Conservation (phyloP, 116 monocot species). For the Iris pallida region DNA sequence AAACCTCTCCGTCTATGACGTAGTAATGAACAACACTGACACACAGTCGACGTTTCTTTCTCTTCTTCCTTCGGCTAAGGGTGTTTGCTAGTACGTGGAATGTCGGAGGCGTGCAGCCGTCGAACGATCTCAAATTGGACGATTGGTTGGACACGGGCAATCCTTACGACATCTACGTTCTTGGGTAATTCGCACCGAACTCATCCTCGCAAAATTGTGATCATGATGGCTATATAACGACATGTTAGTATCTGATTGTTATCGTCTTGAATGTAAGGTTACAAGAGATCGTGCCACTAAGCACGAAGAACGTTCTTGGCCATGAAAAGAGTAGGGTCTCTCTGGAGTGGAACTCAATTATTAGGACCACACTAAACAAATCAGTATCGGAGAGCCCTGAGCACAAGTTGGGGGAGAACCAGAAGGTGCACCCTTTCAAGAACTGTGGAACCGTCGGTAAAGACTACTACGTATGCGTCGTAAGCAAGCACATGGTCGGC, state of each 20-base stretch:
- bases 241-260: too few species aligned
- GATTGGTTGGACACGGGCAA: conserved; percentile 56
- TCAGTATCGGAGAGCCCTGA: conserved; percentile 16
- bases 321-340: conserved; percentile 36
- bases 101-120: conserved; percentile 57
- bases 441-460: not conserved
- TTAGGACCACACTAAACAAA: conserved; percentile 55
- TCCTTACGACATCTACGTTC: conserved; percentile 64
- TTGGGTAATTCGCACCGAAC: conserved; percentile 34
- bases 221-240: too few species aligned
- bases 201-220: not conserved
- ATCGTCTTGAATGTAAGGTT: conserved; percentile 38
- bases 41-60: not conserved
- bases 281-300: conserved; percentile 80
- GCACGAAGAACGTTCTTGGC: conserved; percentile 56
- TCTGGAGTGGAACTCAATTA: conserved; percentile 60
- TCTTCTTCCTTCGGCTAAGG: conserved; percentile 4
- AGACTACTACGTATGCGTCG: conserved; percentile 45
- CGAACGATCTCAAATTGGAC: conserved; percentile 46
- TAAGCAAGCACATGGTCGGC: conserved; percentile 92
- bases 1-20: not conserved
- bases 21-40: too few species aligned
- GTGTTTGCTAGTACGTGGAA: conserved; percentile 81
- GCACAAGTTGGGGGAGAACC: conserved; percentile 25
- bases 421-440: conserved; percentile 26